These are phyloP conservation scores for Candida morakotiae DNA, from an alignment of 805 yeast genomes.

Conservation along the genomic window DNA sequence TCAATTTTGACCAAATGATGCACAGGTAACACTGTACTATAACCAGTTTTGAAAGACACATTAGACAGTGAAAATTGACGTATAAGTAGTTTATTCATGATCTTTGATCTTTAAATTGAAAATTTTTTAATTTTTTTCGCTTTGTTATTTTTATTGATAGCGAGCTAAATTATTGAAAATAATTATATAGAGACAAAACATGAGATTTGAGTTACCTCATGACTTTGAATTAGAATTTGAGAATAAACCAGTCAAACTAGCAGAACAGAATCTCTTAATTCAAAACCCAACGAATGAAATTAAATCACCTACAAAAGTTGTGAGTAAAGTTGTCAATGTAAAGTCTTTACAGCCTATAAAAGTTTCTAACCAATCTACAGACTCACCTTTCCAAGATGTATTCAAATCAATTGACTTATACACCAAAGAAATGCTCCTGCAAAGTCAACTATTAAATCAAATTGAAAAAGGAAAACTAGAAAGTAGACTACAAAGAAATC, in stretches of 20 bases:
- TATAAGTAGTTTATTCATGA: conserved; percentile 18
- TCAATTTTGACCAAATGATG: conserved; percentile 81
- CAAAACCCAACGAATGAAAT: conserved; percentile 11
- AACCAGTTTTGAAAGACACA: conserved; percentile 45
- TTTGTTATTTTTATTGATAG: not conserved
- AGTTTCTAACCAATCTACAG: not conserved
- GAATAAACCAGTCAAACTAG: not conserved
- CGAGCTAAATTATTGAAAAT: not conserved
- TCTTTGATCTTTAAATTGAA: conserved; percentile 2
- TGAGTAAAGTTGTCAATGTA: not conserved
- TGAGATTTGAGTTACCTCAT: conserved; percentile 27
- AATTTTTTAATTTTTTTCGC: not conserved
- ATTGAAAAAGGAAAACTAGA: not conserved
- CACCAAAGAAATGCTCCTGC: not conserved
- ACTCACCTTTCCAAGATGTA: conserved; percentile 1
- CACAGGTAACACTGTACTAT: conserved; percentile 81
- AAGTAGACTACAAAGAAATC: not conserved
- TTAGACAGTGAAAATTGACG: conserved; percentile 37
- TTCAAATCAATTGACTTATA: conserved; percentile 6
- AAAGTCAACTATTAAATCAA: not conserved
- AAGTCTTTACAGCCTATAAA: not conserved
- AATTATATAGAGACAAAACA: conserved; percentile 5
- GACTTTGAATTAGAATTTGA: conserved; percentile 16
- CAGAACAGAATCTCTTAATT: not conserved
- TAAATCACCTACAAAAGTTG: not conserved